Evolutionary conservation across 1,284 basidiomycete species (phyloP), one percentile per base, ranked within the genome.

Genomic region (Cryptococcus sp.): DNA sequence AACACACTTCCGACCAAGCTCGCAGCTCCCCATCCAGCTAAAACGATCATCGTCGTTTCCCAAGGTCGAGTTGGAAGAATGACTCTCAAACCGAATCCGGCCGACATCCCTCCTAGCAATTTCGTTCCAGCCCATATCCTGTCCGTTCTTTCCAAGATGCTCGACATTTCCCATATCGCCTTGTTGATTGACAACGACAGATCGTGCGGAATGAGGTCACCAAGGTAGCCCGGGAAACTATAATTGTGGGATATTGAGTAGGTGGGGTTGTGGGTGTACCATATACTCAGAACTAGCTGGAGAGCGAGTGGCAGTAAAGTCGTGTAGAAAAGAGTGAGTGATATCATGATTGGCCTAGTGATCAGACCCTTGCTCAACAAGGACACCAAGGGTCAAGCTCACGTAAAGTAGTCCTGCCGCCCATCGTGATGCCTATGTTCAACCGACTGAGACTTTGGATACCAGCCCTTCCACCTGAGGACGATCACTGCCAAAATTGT

Each of bases 231-330:
- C 2, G 46, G 13, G n/a, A 46, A 40, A 3, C 50, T 19, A 41
- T 31, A 16, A 10, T 41, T 21, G 1, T 28, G 13, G 7, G 22
- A 21, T 7, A 19, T 25, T 32, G 45, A 50, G 41, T 37, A 24
- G 13, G 22, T n/a, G n/a, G 45, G 48, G 37, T 39, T 57, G 45
- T 56, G 49, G 7, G 85, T 82, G 24, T 80, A 81, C 91, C 91
- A 94, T 55, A 94, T 84, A 0, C 87, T 83, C 16, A 94, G 81
- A 16, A 89, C 77, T 57, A 89, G 83, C 21, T 92, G 82, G 3
- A 94, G 80, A 67, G 92, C 86, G 9, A 91, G 80, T 60, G 93
- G 93, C 1, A 87, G 86, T 32, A 93, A 76, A 1, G 91, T 90
- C 0, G 90, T 90, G 68, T 91, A 92, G 55, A 93, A 79, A 3